Conservation (phyloP, 2,329 filamentous ascomycete genomes). For the Cladosporium oxysporum region DNA sequence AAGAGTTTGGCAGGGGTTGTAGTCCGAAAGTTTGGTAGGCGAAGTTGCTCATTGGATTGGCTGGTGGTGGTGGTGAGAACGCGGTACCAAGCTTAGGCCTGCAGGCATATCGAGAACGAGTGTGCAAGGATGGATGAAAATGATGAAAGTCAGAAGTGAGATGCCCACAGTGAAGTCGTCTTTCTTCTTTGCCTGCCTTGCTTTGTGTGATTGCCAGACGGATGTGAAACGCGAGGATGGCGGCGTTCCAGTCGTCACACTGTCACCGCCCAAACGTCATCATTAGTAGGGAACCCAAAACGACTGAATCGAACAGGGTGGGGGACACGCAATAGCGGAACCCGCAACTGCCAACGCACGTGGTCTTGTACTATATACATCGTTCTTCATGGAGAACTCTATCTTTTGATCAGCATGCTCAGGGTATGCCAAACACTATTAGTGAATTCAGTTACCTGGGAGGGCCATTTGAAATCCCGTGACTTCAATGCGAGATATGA, state of each 20-base stretch:
- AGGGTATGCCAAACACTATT: too few species aligned
- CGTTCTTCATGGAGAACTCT: background rate
- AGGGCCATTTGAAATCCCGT: too few species aligned
- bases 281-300: background rate
- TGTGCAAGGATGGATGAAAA: background rate
- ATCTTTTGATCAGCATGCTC: background rate
- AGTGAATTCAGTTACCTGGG: too few species aligned
- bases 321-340: background rate
- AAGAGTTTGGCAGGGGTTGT: background rate
- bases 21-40: background rate
- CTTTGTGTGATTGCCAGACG: background rate
- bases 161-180: too few species aligned
- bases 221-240: background rate
- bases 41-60: conserved; percentile 4
- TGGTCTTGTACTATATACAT: background rate
- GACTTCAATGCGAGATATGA: too few species aligned
- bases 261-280: background rate
- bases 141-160: background rate
- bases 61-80: background rate
- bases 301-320: background rate
- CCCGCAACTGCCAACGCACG: background rate
- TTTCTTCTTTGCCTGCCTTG: background rate
- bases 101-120: background rate
- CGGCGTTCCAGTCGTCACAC: background rate
- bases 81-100: background rate